phyloP scores from a whole-genome alignment of 73 alveolate genomes.

The Uronychia binucleata region DNA sequence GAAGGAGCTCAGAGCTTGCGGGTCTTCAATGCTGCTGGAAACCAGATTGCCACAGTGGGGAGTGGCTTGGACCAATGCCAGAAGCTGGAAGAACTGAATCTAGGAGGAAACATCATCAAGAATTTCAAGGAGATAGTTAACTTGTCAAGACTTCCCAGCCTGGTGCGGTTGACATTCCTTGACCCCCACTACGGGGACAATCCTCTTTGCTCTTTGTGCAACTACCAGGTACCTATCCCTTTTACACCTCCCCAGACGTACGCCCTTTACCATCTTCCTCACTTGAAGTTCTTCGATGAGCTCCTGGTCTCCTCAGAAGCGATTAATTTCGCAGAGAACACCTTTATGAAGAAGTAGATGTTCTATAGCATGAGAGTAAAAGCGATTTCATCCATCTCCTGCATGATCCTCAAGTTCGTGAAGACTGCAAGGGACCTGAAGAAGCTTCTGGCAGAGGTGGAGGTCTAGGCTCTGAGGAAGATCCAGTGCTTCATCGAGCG shows the following conservation, averaged over 20 bases:
- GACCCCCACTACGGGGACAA: neutral
- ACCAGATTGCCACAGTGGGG: neutral
- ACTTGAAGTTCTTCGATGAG: conserved; percentile 45
- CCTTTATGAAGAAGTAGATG: conserved; percentile 45
- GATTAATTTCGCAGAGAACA: conserved; percentile 62
- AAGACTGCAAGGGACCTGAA: neutral
- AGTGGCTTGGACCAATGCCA: neutral
- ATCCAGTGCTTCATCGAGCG: neutral
- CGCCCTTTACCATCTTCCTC: conserved; percentile 55
- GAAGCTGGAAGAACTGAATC: neutral
- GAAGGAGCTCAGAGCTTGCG: neutral
- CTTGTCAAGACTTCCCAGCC: neutral
- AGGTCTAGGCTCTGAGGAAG: neutral
- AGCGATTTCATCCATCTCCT: neutral
- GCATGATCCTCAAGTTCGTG: neutral
- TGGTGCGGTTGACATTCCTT: neutral
- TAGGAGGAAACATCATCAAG: neutral
- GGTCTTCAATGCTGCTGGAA: neutral
- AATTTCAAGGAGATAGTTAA: conserved; percentile 3
- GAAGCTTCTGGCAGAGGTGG: neutral
- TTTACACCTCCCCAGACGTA: conserved; percentile 38
- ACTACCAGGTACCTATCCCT: neutral
- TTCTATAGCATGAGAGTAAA: conserved; percentile 15
- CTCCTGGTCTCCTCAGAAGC: conserved; percentile 53
- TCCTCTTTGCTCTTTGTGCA: conserved; percentile 6